Evolutionary conservation across 495 filamentous ascomycete genomes (phyloP).

Genomic region (Aspergillus cavernicola): DNA sequence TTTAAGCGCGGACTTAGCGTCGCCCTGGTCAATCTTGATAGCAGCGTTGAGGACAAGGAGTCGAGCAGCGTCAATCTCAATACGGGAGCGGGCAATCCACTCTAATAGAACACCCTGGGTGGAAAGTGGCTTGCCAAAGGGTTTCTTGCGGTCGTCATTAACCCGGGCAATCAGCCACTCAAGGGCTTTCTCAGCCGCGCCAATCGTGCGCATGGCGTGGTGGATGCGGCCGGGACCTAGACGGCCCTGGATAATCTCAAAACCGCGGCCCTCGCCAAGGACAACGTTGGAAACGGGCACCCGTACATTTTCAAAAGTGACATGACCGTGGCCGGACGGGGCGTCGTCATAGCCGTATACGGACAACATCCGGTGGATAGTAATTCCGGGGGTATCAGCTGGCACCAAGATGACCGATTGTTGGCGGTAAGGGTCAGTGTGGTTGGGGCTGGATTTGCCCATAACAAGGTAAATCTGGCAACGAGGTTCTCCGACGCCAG

Average conservation of each 20-base stretch:
- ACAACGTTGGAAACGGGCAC: constrained; percentile 7
- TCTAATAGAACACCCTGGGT: constrained; percentile 5
- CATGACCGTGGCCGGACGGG: constrained; percentile 10
- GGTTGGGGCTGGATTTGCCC: constrained; percentile 4
- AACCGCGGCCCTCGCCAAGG: constrained; percentile 5
- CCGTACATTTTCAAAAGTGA: constrained; percentile 7
- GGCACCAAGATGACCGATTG: constrained; percentile 10
- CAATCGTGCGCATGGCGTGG: constrained; percentile 15
- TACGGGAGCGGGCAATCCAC: constrained; percentile 7
- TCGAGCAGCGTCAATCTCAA: constrained; percentile 8
- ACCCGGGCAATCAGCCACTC: constrained; percentile 6
- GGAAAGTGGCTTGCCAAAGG: neutral
- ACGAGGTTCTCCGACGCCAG: neutral
- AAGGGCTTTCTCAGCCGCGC: constrained; percentile 2
- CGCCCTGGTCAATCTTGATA: constrained; percentile 2
- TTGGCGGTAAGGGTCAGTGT: neutral
- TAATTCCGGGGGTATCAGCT: constrained; percentile 9
- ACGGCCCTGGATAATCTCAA: constrained; percentile 13
- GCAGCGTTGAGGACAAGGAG: constrained; percentile 12
- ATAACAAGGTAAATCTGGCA: constrained; percentile 7
- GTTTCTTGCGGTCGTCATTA: constrained; percentile 8
- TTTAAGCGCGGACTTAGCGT: neutral
- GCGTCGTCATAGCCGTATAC: constrained; percentile 13
- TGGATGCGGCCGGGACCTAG: constrained; percentile 14
- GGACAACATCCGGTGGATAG: constrained; percentile 6